Evolutionary conservation across 352 stramenopile genomes (phyloP).

Genomic region (Stramenopiles sp.): DNA sequence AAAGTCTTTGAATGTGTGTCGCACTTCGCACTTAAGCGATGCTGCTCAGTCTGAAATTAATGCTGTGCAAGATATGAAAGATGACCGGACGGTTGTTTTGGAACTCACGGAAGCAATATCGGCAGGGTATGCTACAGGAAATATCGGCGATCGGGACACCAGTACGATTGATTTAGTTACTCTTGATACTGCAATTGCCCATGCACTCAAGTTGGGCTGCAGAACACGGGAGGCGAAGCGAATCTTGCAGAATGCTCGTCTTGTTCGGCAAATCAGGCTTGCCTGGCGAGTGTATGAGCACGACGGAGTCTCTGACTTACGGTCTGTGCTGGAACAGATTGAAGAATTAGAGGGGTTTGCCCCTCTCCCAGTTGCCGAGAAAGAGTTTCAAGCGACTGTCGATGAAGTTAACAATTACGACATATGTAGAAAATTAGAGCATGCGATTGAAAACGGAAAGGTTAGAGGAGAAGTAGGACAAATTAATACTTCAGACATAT

Average conservation of each 20-base stretch:
- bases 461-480: conserved; percentile 6
- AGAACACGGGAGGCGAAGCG: conserved; percentile 3
- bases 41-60: neutral
- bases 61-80: neutral
- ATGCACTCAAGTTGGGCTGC: neutral
- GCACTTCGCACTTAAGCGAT: neutral
- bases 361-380: neutral
- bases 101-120: neutral
- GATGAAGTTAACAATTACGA: conserved; percentile 13
- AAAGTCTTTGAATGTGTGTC: neutral
- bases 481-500: neutral
- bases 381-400: neutral
- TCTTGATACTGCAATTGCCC: conserved; percentile 6
- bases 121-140: neutral
- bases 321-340: neutral
- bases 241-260: neutral
- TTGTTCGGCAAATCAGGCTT: neutral
- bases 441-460: neutral
- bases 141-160: neutral
- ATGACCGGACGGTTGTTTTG: conserved; percentile 9
- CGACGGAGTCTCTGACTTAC: neutral
- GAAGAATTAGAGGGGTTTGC: neutral
- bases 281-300: neutral
- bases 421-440: conserved; percentile 2
- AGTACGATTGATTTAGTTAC: conserved; percentile 1